Base-by-base conservation (phyloP, 2,329 filamentous ascomycete species). In the Pestalotiopsis sp. region DNA sequence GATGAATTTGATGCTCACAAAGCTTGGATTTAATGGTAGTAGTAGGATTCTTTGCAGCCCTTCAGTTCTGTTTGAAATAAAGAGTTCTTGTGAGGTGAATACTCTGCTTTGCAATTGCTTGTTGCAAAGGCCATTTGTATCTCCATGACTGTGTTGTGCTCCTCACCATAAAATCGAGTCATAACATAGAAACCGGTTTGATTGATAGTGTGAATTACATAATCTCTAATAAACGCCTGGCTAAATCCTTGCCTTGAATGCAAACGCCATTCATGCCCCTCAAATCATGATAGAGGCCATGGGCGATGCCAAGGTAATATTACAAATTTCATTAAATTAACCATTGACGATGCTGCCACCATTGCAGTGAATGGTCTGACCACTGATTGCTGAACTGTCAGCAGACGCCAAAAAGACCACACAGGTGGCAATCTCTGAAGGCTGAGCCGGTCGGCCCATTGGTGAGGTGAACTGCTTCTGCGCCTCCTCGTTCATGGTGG, bases 371-470 rank as follows among this genome's bases (percentile, higher is more conserved):
- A 87, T 83, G 0, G 82, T 84, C 83, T 95, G 93, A 1, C 94
- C 93, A 66, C 88, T 91, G 61, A 96, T 89, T 70, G 89, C 90
- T 62, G 89, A 90, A 76, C 91, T 93, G 77, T 96, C 93, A 69
- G 86, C 83, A 65, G 89, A 91, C 0, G 93, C 93, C 72, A 97
- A 82, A 80, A 96, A 96, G 4, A 96, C 92, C 68, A 94, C 92
- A 75, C 91, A 94, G 0, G 92, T 91, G 0, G 92, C 93, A 71
- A 96, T 91, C 84, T 97, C 94, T 68, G 89, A 92, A 2, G 93
- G 94, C 80, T 96, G 93, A 2, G 89, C 91, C 0, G 92, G 92
- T 23, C 94, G 84, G 4, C 93, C 93, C 84, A 96, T 94, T 0
- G 93, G 93, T 25, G 87, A 86, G 2, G 85, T 87, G 78, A 95